Evolutionary conservation across 495 filamentous ascomycete genomes (phyloP), one percentile per base, ranked within the genome.

Genomic region (Trichoderma reesei): DNA sequence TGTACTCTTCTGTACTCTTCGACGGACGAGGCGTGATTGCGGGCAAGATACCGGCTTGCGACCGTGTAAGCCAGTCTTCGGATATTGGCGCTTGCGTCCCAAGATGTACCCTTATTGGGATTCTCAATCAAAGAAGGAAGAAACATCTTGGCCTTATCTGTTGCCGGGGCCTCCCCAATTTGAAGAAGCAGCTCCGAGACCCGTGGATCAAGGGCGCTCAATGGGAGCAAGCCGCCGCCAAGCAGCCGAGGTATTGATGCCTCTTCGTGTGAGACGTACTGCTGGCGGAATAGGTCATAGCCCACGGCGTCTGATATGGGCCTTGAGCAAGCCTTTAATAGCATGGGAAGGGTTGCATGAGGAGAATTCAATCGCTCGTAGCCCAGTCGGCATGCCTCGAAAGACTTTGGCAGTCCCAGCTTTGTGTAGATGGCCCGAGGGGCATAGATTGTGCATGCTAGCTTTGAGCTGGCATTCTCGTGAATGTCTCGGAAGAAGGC

Each of bases 51-150:
- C 59, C 18, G 59, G 46, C 3, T 9, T 13, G 31, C 46, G 41
- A 84, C 59, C 0, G 80, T 79, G 67, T 90, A 92, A 1, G 80
- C 86, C 33, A 90, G 67, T 26, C 73, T 70, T 18, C 89, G 77
- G 38, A 83, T 71, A 0, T 60, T 31, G 14, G 77, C 79, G 62
- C 85, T 86, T 13, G 78, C 66, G 62, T 78, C 78, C 89, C 89
- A 92, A 3, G 85, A 84, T 66, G 84, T 89, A 42, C 78, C 78
- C 42, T 83, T 78, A 6, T 75, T 62, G 41, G 81, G 82, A 65
- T 80, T 85, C 64, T 90, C 87, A 14, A 82, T 70, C 1, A 88
- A 68, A 38, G 82, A 73, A 0, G 84, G 81, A 8, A 90, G 77
- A 65, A 85, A 90, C 41, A 89, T 78, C 44, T 77, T 72, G 8